Evolutionary conservation across 768 basidiomycete genomes (phyloP), one percentile per base, ranked within the genome.

Genomic region (Suillus occidentalis): DNA sequence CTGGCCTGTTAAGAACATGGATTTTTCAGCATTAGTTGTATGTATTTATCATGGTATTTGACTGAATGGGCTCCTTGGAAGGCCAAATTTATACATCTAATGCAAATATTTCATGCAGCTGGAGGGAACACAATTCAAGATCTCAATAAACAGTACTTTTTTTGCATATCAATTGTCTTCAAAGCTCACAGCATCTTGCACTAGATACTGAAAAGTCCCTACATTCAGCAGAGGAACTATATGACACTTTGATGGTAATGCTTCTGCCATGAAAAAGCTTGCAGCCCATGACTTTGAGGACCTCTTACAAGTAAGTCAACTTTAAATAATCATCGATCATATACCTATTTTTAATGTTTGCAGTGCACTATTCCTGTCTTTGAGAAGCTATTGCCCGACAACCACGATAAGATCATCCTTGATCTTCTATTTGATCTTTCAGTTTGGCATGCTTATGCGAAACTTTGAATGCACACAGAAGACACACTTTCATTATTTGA

Each of bases 351-450:
- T 25, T n/a, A 59, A 37, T 37, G 0, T 9, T 22, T 18, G 25
- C 60, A 79, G 78, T 77, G 77, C 55, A 69, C 75, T 3, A 67
- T 80, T 3, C 78, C 81, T 2, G 75, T 71, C 20, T 78, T 81
- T 49, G 77, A 81, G n/a, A 78, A 74, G 6, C 73, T 82, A 0
- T 68, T 80, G 9, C 70, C 70, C 10, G 67, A 64, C 1, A 69
- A 25, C 61, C 56, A 4, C 63, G 76, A 61, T 10, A 50, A 60
- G 16, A 31, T 36, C 0, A 62, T 78, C 9, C 50, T 69, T 3
- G 42, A 64, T 2, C 63, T 73, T 18, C 66, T 73, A 6, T 79
- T 63, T 62, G 16, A 43, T 4, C 18, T 66, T 16, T 68, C 67
- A 6, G 49, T 60, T 12, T 79, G 77, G 78, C 77, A 79, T 60